Conservation (phyloP, 306 rosid species). For the Fagus sylvatica region DNA sequence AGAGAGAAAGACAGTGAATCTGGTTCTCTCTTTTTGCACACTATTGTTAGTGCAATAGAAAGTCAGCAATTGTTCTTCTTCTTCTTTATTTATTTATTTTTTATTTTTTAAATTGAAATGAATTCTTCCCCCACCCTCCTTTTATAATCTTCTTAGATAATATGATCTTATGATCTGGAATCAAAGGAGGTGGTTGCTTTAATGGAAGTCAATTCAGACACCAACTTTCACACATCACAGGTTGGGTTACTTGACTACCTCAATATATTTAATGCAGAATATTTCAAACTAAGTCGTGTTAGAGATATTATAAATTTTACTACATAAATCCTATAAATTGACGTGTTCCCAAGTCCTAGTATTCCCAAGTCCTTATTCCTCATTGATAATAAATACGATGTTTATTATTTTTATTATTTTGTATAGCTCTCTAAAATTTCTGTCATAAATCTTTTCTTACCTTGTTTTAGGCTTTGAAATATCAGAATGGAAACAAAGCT, state of each 20-base stretch:
- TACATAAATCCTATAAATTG: no score
- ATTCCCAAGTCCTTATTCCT: no score
- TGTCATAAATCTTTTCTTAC: no score
- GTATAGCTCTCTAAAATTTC: no score
- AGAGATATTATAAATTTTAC: no score
- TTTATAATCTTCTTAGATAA: neutral
- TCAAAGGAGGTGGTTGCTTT: neutral
- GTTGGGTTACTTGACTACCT: neutral
- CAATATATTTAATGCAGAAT: neutral
- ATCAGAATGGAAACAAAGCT: no score
- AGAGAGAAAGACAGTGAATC: conserved; percentile 36
- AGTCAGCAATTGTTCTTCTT: conserved; percentile 19
- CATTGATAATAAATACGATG: no score
- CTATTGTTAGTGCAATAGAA: conserved; percentile 26
- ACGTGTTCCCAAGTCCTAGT: no score
- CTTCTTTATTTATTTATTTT: neutral
- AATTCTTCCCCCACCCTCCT: neutral
- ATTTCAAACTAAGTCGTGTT: neutral
- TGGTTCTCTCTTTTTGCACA: conserved; percentile 38
- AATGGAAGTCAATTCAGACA: neutral
- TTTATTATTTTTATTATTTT: no score
- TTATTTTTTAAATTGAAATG: neutral
- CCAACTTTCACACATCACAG: neutral
- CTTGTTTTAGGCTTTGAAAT: no score
- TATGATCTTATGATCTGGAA: neutral